Evolutionary conservation across 1,284 basidiomycete species (phyloP).

Genomic region (Omphalotus olearius): DNA sequence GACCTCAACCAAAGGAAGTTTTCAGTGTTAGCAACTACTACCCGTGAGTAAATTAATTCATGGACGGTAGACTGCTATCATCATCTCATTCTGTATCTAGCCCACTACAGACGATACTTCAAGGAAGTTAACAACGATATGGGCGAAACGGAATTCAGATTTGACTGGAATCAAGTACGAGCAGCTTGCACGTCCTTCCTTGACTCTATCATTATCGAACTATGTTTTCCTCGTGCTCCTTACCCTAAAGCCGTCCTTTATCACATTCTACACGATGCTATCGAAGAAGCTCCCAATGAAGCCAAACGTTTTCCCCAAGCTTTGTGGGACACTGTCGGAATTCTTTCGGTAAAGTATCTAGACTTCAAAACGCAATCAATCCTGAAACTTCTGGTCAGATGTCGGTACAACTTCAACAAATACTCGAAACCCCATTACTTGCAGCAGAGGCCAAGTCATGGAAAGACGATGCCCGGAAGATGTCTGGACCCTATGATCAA

Average conservation of each 20-base stretch:
- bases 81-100: conserved; percentile 30
- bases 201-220: conserved; percentile 74
- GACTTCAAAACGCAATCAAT: neutral
- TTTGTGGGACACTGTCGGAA: conserved; percentile 74
- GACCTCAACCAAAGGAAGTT: conserved; percentile 58
- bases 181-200: conserved; percentile 67
- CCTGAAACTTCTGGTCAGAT: conserved; percentile 33
- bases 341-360: conserved; percentile 55
- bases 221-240: conserved; percentile 63
- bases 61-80: too few relatives aligned
- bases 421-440: conserved; percentile 55
- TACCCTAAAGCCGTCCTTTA: conserved; percentile 63
- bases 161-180: conserved; percentile 58
- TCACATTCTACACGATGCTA: conserved; percentile 60
- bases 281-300: conserved; percentile 65
- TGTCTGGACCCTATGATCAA: conserved; percentile 52
- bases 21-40: conserved; percentile 57
- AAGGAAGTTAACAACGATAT: conserved; percentile 38
- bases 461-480: conserved; percentile 41
- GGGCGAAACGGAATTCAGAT: conserved; percentile 44
- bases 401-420: conserved; percentile 56
- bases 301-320: conserved; percentile 69
- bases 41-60: too few relatives aligned
- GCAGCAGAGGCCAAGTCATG: conserved; percentile 46
- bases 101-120: conserved; percentile 67